These are phyloP conservation scores for Leccinum barrowsii DNA, from an alignment of 768 basidiomycete genomes.

Conservation along the genomic window DNA sequence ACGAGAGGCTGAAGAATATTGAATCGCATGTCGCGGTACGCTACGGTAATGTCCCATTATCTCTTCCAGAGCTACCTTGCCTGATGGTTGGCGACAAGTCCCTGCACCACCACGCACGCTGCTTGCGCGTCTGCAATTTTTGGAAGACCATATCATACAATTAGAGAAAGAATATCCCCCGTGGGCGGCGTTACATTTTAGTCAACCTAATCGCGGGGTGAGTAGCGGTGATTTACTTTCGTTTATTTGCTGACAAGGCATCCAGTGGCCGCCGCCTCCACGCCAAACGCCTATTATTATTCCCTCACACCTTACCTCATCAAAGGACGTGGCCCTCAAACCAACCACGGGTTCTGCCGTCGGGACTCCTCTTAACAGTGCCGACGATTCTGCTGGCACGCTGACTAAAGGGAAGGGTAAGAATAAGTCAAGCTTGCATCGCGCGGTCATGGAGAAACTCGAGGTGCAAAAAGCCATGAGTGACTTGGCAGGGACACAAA, in stretches of 20 bases:
- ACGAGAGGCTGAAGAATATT: constrained; percentile 61
- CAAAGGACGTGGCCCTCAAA: constrained; percentile 22
- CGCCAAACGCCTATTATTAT: constrained; percentile 76
- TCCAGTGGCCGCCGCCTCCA: constrained; percentile 82
- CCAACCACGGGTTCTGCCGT: constrained; percentile 5
- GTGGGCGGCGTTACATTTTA: constrained; percentile 87
- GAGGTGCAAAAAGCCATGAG: constrained; percentile 72
- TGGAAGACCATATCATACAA: constrained; percentile 74
- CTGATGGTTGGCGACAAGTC: constrained; percentile 40
- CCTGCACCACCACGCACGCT: constrained; percentile 67
- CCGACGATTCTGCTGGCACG: constrained; percentile 11
- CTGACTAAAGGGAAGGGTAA: constrained; percentile 31
- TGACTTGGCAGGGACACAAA: constrained; percentile 37
- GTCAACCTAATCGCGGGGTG: constrained; percentile 78
- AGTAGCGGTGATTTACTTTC: constrained; percentile 26
- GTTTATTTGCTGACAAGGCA: not conserved
- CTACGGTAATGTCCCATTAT: constrained; percentile 52
- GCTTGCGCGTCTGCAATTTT: constrained; percentile 58
- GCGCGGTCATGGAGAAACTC: constrained; percentile 69
- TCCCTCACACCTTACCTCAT: constrained; percentile 55
- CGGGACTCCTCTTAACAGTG: constrained; percentile 5
- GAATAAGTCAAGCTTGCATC: constrained; percentile 63
- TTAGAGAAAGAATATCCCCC: constrained; percentile 83
- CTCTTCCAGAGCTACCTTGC: not conserved
- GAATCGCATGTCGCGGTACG: constrained; percentile 71